These are phyloP conservation scores for Acmispon strigosus DNA, from an alignment of 306 rosid genomes.

Conservation along the genomic window DNA sequence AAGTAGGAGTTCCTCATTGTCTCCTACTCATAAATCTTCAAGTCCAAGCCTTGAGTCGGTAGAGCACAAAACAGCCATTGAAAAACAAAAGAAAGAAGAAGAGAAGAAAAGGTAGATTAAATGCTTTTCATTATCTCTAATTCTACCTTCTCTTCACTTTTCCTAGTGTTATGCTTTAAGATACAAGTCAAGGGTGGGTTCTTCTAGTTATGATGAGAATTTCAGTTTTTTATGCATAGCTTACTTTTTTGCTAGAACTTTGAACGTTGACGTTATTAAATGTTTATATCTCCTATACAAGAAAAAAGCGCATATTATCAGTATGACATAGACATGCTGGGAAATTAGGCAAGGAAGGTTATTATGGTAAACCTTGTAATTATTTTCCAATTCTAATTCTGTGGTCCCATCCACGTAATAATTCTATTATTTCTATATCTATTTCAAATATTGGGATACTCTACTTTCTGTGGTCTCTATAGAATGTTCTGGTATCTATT, in stretches of 20 bases:
- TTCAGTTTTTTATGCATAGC: constrained; percentile 1
- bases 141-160: constrained; percentile 9
- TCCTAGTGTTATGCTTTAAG: not conserved
- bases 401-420: not conserved
- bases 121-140: constrained; percentile 6
- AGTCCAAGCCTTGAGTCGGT: constrained; percentile 69
- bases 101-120: constrained; percentile 84
- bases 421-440: not conserved
- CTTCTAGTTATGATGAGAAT: constrained; percentile 10
- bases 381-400: not conserved
- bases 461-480: not conserved
- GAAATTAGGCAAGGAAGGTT: constrained; percentile 9
- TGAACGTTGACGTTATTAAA: constrained; percentile 3
- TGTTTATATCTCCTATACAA: not conserved
- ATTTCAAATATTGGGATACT: constrained; percentile 8
- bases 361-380: constrained; percentile 1
- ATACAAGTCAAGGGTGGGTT: constrained; percentile 10
- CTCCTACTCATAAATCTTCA: constrained; percentile 67
- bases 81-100: constrained; percentile 78
- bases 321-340: constrained; percentile 11
- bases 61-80: constrained; percentile 68
- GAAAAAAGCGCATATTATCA: not conserved
- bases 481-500: not conserved
- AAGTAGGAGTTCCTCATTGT: constrained; percentile 74
- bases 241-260: constrained; percentile 2